Evolutionary conservation across 2,329 filamentous ascomycete species (phyloP), one percentile per base, ranked within the genome.

Genomic region (Dendrostoma leiphaemia): DNA sequence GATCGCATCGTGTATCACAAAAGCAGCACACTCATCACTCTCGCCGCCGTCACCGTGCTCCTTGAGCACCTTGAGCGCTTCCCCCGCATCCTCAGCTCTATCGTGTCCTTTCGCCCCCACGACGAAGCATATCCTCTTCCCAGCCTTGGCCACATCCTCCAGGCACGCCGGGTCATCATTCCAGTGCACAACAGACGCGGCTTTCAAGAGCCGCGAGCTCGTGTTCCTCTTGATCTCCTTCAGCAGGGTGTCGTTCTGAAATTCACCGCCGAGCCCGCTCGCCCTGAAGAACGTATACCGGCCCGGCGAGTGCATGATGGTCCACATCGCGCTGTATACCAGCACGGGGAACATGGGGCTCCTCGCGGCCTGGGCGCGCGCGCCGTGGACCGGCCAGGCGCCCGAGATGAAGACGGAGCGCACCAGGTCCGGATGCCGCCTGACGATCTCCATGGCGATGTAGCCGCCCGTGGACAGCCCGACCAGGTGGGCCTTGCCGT

Each of bases 401-500:
- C 70, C 71, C 13, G 70, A 70, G 8, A 68, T 60, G 40, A 72
- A 71, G 17, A 68, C 64, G 45, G 67, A 68, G 24, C 59, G 49
- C 13, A 72, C 69, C 6, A 74, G 60, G 12, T 68, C 65, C 0
- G 72, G 70, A 48, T 71, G 61, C 17, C 65, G 60, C 32, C 61
- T 61, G 26, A 66, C 64, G 5, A 74, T 58, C n/a, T 65, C 63
- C 54, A 70, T 60, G 29, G 63, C 62, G 2, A 73, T 54, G 51
- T 66, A 75, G 1, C 71, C 72, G 10, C 72, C 72, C 50, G 71
- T 70, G 2, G 72, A 76, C 21, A 75, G 41, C 3, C 72, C 72
- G 29, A 72, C 69, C 28, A 75, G 41, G 57, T 75, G 73, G 4
- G 72, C 73, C 3, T 59, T 59, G 6, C 67, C 63, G 48, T 64